Percentiles rank a stretch among this genome's conserved stretches.
These are phyloP conservation scores for Pseudogymnoascus sp. DNA, from an alignment of 2,329 filamentous ascomycete genomes.

Conservation along the genomic window DNA sequence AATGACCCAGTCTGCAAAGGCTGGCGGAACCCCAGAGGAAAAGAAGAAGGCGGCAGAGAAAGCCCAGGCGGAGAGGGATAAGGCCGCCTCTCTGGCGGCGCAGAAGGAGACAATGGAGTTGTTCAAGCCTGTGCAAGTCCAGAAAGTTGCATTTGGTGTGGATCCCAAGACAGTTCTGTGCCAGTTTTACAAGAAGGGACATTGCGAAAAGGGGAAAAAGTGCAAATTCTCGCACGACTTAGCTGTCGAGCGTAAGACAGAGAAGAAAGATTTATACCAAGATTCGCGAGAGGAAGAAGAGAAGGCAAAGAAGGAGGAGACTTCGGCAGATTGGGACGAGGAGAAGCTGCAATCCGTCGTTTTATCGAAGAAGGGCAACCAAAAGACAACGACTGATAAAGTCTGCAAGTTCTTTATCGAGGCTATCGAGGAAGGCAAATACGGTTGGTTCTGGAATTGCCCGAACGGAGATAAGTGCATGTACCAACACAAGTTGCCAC, in stretches of 20 bases:
- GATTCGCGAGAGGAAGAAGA: constrained; percentile 69
- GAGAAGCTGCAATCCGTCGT: constrained; percentile 89
- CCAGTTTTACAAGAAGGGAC: constrained; percentile 93
- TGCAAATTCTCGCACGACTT: constrained; percentile 97
- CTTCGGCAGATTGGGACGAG: constrained; percentile 95
- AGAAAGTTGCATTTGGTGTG: constrained; percentile 95
- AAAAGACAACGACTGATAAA: constrained; percentile 90
- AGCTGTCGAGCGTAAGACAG: constrained; percentile 78
- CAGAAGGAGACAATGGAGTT: constrained; percentile 71
- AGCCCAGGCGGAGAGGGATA: constrained; percentile 69
- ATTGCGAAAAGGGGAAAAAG: constrained; percentile 94
- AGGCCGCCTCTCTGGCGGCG: constrained; percentile 79
- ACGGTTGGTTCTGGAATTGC: constrained; percentile 98
- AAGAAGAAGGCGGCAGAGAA: constrained; percentile 69
- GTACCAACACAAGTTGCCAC: constrained; percentile 92
- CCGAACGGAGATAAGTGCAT: constrained; percentile 98
- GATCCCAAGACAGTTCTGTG: constrained; percentile 97
- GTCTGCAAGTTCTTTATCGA: constrained; percentile 99
- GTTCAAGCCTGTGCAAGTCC: constrained; percentile 85
- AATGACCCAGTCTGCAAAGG: constrained; percentile 63
- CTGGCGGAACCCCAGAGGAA: constrained; percentile 73
- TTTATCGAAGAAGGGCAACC: constrained; percentile 93
- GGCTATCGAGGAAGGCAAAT: constrained; percentile 96
- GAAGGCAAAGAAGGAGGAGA: constrained; percentile 75
- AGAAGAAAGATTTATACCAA: constrained; percentile 86